Conservation (phyloP, 176 grass and related monocot genomes). For the Aegilops speltoides region DNA sequence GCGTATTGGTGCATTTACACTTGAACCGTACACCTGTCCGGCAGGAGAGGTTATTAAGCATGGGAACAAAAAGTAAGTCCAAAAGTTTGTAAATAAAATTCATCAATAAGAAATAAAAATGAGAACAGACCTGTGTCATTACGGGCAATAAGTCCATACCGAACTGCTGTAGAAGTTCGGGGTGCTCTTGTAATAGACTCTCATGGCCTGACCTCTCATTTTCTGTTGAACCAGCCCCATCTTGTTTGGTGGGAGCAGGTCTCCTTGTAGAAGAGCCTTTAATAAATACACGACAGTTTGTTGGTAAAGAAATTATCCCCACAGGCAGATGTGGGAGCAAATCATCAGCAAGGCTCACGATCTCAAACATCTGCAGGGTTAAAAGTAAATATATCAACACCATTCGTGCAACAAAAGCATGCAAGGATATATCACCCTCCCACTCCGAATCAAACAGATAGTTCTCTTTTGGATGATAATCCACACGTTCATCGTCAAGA, state of each 20-base stretch:
- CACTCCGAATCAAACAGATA: background rate
- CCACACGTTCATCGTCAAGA: background rate
- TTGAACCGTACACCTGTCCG: conserved; percentile 82
- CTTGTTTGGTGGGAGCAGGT: conserved; percentile 49
- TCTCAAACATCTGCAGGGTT: conserved; percentile 80
- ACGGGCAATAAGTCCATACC: conserved; percentile 88
- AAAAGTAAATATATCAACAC: conserved; percentile 19
- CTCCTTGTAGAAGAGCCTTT: conserved; percentile 70
- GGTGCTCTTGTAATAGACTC: conserved; percentile 78
- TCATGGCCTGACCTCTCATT: conserved; percentile 81
- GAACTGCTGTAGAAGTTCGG: conserved; percentile 87
- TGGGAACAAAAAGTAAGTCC: background rate
- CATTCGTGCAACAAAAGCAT: background rate
- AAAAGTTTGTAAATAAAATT: background rate
- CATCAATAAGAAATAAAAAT: background rate
- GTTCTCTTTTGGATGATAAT: background rate
- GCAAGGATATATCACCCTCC: conserved; percentile 6
- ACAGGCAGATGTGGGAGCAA: conserved; percentile 79
- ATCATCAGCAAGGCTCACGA: conserved; percentile 89
- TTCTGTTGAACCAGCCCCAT: conserved; percentile 54
- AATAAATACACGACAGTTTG: conserved; percentile 52
- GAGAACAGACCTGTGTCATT: conserved; percentile 61
- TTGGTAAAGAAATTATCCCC: conserved; percentile 79
- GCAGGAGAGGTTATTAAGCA: background rate
- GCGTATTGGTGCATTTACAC: conserved; percentile 80